Percentiles rank a stretch among this genome's conserved stretches.
Evolutionary conservation across 768 basidiomycete genomes (phyloP).

Genomic region (Russula compacta): DNA sequence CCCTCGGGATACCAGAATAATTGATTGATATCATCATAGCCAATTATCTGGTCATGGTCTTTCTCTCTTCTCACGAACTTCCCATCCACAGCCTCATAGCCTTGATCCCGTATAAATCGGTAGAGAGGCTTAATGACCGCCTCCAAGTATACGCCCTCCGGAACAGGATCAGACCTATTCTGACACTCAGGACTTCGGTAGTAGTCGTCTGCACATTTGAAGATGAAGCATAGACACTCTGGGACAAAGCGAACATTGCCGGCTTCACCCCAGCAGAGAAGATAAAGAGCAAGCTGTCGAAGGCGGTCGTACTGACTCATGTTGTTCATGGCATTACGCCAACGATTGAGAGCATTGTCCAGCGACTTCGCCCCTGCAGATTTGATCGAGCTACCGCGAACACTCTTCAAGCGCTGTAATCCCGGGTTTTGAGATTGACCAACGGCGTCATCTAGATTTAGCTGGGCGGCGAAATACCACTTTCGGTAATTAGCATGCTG

Average conservation of each 20-base stretch:
- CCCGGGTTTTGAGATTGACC: slow-evolving; percentile 93
- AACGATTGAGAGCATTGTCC: slow-evolving; percentile 86
- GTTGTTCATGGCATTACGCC: slow-evolving; percentile 98
- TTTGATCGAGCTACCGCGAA: slow-evolving; percentile 52
- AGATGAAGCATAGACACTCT: slow-evolving; percentile 97
- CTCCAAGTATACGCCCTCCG: slow-evolving; percentile 89
- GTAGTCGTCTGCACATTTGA: slow-evolving; percentile 99
- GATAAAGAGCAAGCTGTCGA: slow-evolving; percentile 90
- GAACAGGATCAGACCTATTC: slow-evolving; percentile 84
- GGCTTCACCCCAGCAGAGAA: slow-evolving; percentile 97
- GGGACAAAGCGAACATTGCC: slow-evolving; percentile 97
- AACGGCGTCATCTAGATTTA: slow-evolving; percentile 98
- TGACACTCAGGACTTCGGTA: slow-evolving; percentile 98
- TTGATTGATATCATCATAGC: slow-evolving; percentile 99
- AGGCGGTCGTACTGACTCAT: slow-evolving; percentile 99
- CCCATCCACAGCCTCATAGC: slow-evolving; percentile 90
- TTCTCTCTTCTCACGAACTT: slow-evolving; percentile 91
- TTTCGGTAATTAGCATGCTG: slow-evolving; percentile 99
- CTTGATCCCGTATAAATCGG: slow-evolving; percentile 93
- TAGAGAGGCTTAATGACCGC: slow-evolving; percentile 92
- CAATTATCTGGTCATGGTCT: slow-evolving; percentile 93
- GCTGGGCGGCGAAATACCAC: slow-evolving; percentile 99
- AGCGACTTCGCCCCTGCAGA: slow-evolving; percentile 66
- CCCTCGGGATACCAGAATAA: slow-evolving; percentile 99
- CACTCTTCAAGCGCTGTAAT: slow-evolving; percentile 77